These are phyloP conservation scores for Oidium heveae DNA, from an alignment of 2,329 filamentous ascomycete genomes.

Conservation along the genomic window DNA sequence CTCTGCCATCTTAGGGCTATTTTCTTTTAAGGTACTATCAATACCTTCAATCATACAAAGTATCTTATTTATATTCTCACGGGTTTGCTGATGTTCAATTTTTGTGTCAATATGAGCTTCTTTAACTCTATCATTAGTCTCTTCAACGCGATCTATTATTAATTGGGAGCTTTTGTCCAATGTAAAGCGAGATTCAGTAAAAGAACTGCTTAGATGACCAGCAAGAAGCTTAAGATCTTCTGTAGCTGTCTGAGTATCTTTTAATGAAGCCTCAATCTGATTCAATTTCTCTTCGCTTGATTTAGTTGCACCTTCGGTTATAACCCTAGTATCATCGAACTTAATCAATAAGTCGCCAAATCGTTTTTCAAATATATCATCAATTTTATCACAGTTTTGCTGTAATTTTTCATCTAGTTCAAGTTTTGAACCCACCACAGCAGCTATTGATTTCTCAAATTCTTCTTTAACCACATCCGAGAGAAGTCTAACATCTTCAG, in stretches of 20 bases:
- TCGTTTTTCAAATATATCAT: constrained; percentile 33
- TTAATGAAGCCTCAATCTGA: constrained; percentile 47
- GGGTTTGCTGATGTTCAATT: constrained; percentile 58
- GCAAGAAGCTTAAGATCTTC: constrained; percentile 74
- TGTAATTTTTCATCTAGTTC: constrained; percentile 59
- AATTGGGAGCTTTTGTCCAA: constrained; percentile 71
- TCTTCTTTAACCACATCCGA: constrained; percentile 56
- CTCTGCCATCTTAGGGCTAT: constrained; percentile 70
- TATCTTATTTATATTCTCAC: constrained; percentile 55
- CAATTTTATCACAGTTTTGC: constrained; percentile 26
- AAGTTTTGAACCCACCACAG: constrained; percentile 58
- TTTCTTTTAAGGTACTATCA: constrained; percentile 55
- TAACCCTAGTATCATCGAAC: constrained; percentile 62
- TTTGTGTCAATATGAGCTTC: constrained; percentile 50
- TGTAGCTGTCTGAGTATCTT: constrained; percentile 50
- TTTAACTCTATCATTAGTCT: constrained; percentile 50
- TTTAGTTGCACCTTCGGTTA: constrained; percentile 44
- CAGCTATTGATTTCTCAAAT: constrained; percentile 64
- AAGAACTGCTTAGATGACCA: constrained; percentile 56
- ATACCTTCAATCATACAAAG: constrained; percentile 48
- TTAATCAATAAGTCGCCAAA: constrained; percentile 60
- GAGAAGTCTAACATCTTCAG: constrained; percentile 43
- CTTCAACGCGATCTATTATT: constrained; percentile 60
- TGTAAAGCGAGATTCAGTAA: constrained; percentile 65
- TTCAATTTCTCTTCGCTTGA: constrained; percentile 48